Evolutionary conservation across 2,329 filamentous ascomycete species (phyloP), one percentile per base, ranked within the genome.

Genomic region (Alternaria gaisen): DNA sequence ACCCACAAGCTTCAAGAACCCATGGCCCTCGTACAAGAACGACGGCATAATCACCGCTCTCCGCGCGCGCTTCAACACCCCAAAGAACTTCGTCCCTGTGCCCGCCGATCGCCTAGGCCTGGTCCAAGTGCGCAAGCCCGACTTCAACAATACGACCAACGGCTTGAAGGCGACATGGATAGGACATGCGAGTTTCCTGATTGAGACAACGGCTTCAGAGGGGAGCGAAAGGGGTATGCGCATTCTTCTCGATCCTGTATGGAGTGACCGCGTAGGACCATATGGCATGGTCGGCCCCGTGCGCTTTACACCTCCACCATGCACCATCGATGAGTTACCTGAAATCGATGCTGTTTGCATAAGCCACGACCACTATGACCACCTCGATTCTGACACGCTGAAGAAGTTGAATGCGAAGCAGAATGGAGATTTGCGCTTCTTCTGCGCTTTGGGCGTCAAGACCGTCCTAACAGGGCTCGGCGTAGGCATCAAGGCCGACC

Each of bases 311-410:
- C 83, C 81, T 3, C 77, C 83, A 4, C 85, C 85, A 1, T 87
- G 84, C 67, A 65, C 70, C 0, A 66, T 85, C 3, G 75, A 82
- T 3, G 83, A 85, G 18, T 68, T 87, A 3, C 85, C 85, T 0
- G 78, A 83, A 2, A 74, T 86, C 10, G 85, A 87, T 56, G 69
- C 83, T 3, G 78, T 87, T 3, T 74, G 81, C 58, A 85, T 87
- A 48, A 84, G 81, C 55, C 85, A 87, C 69, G 84, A 86, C 64
- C 85, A 87, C 67, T 86, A 86, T 65, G 84, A 87, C 64, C 85
- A 87, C 60, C 77, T 86, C 51, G 84, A 86, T 61, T 72, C 78
- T 5, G 74, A 78, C 18, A 83, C 83, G 0, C 71, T 87, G 40
- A 77, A 69, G 58, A 70, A 77, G 24, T 65, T 84, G 18, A 81